Percentiles rank a stretch among this genome's conserved stretches.
Conservation (phyloP, 1,284 basidiomycete genomes). For the Ustilago hordei region DNA sequence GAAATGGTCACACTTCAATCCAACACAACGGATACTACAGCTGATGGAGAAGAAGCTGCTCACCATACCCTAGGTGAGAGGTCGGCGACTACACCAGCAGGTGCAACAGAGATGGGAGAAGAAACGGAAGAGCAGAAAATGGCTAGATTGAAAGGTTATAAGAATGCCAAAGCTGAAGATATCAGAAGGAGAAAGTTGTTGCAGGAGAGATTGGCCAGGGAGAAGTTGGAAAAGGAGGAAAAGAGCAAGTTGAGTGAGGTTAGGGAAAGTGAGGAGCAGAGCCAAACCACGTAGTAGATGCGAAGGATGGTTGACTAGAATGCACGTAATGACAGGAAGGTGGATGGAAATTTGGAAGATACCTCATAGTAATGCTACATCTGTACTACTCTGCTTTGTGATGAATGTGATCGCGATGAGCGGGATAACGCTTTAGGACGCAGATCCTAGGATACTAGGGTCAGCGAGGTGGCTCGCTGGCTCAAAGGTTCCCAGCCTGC, state of each 20-base stretch:
- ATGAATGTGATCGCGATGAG: no score
- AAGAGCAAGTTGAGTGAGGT: not conserved
- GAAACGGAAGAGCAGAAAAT: slow-evolving; percentile 36
- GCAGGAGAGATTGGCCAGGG: slow-evolving; percentile 21
- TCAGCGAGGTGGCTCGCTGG: no score
- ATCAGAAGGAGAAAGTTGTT: slow-evolving; percentile 37
- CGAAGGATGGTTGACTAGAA: not conserved
- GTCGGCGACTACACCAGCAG: slow-evolving; percentile 6
- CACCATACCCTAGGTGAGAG: not conserved
- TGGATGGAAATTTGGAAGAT: no score
- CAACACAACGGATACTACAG: slow-evolving; percentile 29
- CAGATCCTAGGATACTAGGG: no score
- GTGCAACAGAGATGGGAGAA: not conserved
- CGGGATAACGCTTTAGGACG: no score
- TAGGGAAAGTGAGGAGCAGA: not conserved
- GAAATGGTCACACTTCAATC: slow-evolving; percentile 31
- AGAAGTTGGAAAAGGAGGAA: slow-evolving; percentile 19
- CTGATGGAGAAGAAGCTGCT: slow-evolving; percentile 29
- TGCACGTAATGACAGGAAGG: no score
- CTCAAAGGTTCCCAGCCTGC: no score
- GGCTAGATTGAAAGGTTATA: slow-evolving; percentile 38
- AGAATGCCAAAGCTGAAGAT: slow-evolving; percentile 57
- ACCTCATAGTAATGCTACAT: no score
- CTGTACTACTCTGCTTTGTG: no score
- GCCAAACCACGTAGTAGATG: not conserved